Conservation (phyloP, 192 early-diverging fungal genomes). For the Chytriomyces sp. region DNA sequence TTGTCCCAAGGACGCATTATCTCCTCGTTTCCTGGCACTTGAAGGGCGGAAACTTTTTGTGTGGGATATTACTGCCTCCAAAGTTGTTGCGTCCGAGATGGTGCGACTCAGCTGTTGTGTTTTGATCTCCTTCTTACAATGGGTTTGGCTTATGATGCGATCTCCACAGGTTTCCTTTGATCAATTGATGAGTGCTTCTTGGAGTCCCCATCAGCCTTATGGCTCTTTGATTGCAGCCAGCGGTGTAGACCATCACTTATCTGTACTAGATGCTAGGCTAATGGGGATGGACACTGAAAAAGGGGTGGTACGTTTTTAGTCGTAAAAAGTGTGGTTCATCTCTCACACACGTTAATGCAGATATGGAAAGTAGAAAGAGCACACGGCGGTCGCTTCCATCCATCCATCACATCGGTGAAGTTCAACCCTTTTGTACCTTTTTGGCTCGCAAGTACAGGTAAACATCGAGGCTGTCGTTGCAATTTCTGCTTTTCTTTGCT, state of each 20-base stretch:
- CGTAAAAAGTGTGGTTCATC: neutral
- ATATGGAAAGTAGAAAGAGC: conserved; percentile 56
- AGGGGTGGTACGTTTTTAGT: conserved; percentile 12
- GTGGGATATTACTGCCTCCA: conserved; percentile 39
- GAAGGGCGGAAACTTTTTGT: conserved; percentile 31
- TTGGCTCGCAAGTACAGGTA: conserved; percentile 73
- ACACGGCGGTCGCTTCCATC: conserved; percentile 37
- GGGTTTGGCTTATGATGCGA: neutral
- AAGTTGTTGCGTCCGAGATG: conserved; percentile 35
- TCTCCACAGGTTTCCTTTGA: conserved; percentile 34
- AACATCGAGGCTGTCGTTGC: conserved; percentile 46
- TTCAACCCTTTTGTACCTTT: conserved; percentile 79
- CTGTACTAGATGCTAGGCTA: conserved; percentile 44
- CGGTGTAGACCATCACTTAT: conserved; percentile 44
- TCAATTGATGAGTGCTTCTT: conserved; percentile 37
- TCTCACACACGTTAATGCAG: neutral
- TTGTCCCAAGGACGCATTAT: neutral
- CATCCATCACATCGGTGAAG: conserved; percentile 52
- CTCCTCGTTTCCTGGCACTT: conserved; percentile 43
- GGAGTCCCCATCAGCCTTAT: conserved; percentile 46
- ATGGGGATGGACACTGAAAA: conserved; percentile 31
- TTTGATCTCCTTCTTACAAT: neutral
- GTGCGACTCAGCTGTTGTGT: conserved; percentile 6
- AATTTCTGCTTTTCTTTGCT: neutral
- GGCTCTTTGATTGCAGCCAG: conserved; percentile 37